A percentile compares a stretch with the other conserved stretches of the same genome.
Evolutionary conservation across 257 asterid genomes (phyloP).

Genomic region (Penstemon barbatus): DNA sequence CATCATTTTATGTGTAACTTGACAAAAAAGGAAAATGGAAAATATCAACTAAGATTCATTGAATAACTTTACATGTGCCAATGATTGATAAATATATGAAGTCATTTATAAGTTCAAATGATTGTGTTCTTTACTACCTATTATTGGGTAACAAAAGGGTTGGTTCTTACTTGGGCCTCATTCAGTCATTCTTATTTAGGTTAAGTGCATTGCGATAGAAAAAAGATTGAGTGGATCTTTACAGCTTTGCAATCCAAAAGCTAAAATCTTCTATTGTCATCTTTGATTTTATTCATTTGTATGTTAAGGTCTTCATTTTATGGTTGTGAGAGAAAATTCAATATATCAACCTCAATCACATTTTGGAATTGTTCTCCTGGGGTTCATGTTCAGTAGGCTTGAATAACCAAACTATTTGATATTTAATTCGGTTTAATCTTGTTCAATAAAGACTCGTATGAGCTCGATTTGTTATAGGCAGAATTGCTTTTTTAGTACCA

Average conservation of each 20-base stretch:
- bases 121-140: conserved; percentile 30
- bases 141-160: conserved; percentile 19
- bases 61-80: conserved; percentile 31
- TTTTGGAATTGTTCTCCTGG: background rate
- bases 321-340: background rate
- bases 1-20: conserved; percentile 18
- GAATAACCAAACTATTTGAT: too few relatives aligned
- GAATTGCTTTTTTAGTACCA: too few relatives aligned
- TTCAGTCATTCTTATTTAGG: background rate
- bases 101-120: conserved; percentile 33
- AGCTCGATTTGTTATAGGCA: too few relatives aligned
- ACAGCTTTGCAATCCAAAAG: conserved; percentile 34
- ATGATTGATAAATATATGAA: conserved; percentile 38
- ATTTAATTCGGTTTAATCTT: too few relatives aligned
- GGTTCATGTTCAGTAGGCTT: too few relatives aligned
- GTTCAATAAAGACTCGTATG: too few relatives aligned
- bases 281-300: conserved; percentile 26
- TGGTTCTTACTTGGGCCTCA: conserved; percentile 15
- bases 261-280: conserved; percentile 34
- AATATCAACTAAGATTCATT: conserved; percentile 15
- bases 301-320: background rate
- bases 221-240: conserved; percentile 37
- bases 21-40: background rate
- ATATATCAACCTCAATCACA: background rate
- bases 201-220: conserved; percentile 26